Conservation (phyloP, 345 rosid genomes). For the Anacardium occidentale region DNA sequence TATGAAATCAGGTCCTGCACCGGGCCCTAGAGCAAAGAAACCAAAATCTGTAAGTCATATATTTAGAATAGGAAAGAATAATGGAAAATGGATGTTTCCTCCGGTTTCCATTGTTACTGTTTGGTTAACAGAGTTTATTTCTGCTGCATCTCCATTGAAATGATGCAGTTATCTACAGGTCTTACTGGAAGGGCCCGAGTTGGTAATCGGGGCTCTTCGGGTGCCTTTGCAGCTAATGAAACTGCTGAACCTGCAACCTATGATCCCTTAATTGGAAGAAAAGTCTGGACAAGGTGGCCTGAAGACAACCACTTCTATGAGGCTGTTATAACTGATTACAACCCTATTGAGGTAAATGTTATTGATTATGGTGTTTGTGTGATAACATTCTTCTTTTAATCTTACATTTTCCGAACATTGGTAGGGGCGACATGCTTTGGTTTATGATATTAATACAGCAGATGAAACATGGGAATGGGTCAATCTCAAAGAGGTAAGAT, state of each 20-base stretch:
- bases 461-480: slow-evolving; percentile 97
- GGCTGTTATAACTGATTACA: slow-evolving; percentile 80
- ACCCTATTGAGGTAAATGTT: slow-evolving; percentile 55
- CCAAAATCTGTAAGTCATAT: slow-evolving; percentile 68
- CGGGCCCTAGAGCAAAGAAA: slow-evolving; percentile 51
- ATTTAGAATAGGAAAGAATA: neutral
- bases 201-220: slow-evolving; percentile 43
- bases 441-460: slow-evolving; percentile 74
- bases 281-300: slow-evolving; percentile 99
- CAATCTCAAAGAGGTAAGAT: slow-evolving; percentile 89
- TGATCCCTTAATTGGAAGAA: slow-evolving; percentile 75
- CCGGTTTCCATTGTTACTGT: slow-evolving; percentile 12
- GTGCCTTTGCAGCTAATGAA: slow-evolving; percentile 54
- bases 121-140: slow-evolving; percentile 21
- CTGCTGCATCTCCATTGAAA: slow-evolving; percentile 46
- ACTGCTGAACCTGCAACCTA: slow-evolving; percentile 59
- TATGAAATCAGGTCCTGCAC: slow-evolving; percentile 64
- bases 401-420: slow-evolving; percentile 21
- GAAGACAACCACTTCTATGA: slow-evolving; percentile 86
- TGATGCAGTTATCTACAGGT: slow-evolving; percentile 66
- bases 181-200: slow-evolving; percentile 66
- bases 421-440: slow-evolving; percentile 90
- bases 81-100: slow-evolving; percentile 2
- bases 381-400: slow-evolving; percentile 26
- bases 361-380: slow-evolving; percentile 10